These are phyloP conservation scores for Nakaseomyces delphensis DNA, from an alignment of 1,139 yeast species.

Conservation along the genomic window DNA sequence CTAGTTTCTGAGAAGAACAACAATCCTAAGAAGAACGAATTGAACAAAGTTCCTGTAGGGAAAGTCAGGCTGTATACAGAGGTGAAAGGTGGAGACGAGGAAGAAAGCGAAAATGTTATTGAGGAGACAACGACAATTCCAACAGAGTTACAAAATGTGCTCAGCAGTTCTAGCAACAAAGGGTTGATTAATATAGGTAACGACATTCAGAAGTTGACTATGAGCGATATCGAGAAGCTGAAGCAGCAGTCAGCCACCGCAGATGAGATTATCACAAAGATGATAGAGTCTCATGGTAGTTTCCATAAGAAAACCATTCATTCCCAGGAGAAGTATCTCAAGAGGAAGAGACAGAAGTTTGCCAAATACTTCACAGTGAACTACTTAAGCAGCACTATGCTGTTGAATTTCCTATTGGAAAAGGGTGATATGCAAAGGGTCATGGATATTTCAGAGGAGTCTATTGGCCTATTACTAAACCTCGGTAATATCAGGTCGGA, in stretches of 20 bases:
- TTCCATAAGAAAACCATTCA: constrained; percentile 83
- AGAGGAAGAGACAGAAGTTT: constrained; percentile 87
- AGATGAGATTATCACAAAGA: constrained; percentile 71
- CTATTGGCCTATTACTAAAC: constrained; percentile 65
- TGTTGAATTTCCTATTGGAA: constrained; percentile 65
- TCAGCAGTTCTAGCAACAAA: constrained; percentile 54
- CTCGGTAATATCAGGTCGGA: constrained; percentile 81
- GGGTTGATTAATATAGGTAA: constrained; percentile 66
- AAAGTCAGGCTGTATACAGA: constrained; percentile 15
- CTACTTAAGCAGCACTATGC: constrained; percentile 64
- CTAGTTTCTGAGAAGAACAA: constrained; percentile 21
- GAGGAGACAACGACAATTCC: constrained; percentile 14
- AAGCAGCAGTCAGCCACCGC: constrained; percentile 66
- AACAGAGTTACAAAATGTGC: constrained; percentile 31
- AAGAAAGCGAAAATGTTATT: constrained; percentile 10
- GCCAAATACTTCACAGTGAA: constrained; percentile 77
- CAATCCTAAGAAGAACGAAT: constrained; percentile 18
- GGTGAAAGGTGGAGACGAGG: not conserved
- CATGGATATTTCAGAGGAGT: constrained; percentile 77
- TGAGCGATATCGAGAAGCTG: constrained; percentile 71
- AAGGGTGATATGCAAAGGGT: constrained; percentile 63
- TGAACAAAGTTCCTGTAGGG: constrained; percentile 24
- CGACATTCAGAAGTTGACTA: constrained; percentile 61
- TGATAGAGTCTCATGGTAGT: constrained; percentile 75
- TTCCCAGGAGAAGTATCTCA: constrained; percentile 85